Evolutionary conservation across 129 eudicot species (phyloP).

Genomic region (Logfia minima): DNA sequence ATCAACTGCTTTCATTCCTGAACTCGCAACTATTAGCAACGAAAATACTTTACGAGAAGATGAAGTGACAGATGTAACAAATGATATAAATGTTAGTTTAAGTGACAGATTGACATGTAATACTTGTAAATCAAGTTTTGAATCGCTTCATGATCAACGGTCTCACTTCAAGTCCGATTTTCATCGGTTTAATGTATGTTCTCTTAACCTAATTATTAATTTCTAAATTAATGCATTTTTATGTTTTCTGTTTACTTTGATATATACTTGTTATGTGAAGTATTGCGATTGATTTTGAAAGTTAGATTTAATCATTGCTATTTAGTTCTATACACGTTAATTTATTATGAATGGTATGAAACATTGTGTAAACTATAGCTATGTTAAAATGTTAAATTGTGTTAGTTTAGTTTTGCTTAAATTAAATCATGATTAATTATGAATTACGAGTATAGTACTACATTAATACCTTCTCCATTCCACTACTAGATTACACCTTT

Average conservation of each 20-base stretch:
- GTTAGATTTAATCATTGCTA: too few relatives aligned
- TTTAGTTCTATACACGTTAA: too few relatives aligned
- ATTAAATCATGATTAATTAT: too few relatives aligned
- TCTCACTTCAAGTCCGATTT: constrained; percentile 90
- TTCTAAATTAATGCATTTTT: background rate
- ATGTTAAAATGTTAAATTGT: too few relatives aligned
- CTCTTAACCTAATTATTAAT: background rate
- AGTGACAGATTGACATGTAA: constrained; percentile 76
- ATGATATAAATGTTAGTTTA: constrained; percentile 13
- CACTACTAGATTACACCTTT: too few relatives aligned
- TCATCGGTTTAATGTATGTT: constrained; percentile 84
- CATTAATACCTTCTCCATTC: too few relatives aligned
- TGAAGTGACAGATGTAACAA: constrained; percentile 7
- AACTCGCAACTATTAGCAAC: constrained; percentile 23
- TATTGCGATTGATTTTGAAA: too few relatives aligned
- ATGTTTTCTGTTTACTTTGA: background rate
- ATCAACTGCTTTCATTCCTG: constrained; percentile 20
- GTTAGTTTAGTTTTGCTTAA: too few relatives aligned
- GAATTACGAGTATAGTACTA: too few relatives aligned
- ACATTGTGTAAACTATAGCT: too few relatives aligned
- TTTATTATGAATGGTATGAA: too few relatives aligned
- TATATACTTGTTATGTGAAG: too few relatives aligned
- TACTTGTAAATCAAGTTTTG: constrained; percentile 71
- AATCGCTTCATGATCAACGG: constrained; percentile 82
- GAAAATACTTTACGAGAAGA: constrained; percentile 6